Percentiles rank a stretch among this genome's conserved stretches.
These are phyloP conservation scores for Haplographium delicatum DNA, from an alignment of 495 filamentous ascomycete genomes.

Conservation along the genomic window DNA sequence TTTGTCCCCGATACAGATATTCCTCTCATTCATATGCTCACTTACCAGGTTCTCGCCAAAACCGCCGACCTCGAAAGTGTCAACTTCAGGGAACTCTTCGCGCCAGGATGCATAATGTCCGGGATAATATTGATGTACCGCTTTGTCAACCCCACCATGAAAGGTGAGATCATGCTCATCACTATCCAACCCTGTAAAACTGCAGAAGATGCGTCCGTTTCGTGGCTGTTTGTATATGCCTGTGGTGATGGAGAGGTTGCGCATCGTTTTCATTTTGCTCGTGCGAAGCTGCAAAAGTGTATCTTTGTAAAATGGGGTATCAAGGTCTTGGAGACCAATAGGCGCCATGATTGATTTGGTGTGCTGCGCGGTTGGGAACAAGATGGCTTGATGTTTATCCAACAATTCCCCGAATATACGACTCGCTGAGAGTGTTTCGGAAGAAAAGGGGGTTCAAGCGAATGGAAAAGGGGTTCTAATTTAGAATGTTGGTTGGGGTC, in stretches of 20 bases:
- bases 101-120: slow-evolving; percentile 47
- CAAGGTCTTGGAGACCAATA: slow-evolving; percentile 5
- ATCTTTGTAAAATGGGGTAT: slow-evolving; percentile 26
- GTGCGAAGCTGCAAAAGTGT: slow-evolving; percentile 47
- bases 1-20: slow-evolving; percentile 54
- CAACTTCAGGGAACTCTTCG: slow-evolving; percentile 28
- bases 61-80: slow-evolving; percentile 43
- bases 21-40: slow-evolving; percentile 46
- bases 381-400: too few species aligned
- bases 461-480: not conserved
- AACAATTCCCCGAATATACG: too few species aligned
- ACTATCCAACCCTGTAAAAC: slow-evolving; percentile 39
- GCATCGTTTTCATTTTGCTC: slow-evolving; percentile 44
- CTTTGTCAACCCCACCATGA: slow-evolving; percentile 51
- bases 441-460: slow-evolving; percentile 1
- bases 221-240: slow-evolving; percentile 48
- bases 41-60: slow-evolving; percentile 55
- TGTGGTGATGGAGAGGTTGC: slow-evolving; percentile 35
- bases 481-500: not conserved
- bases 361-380: not conserved
- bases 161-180: slow-evolving; percentile 53
- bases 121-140: slow-evolving; percentile 52
- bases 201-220: slow-evolving; percentile 33
- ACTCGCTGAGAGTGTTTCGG: not conserved
- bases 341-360: slow-evolving; percentile 8